A percentile compares a stretch with the other conserved stretches of the same genome.
Conservation (phyloP, 495 filamentous ascomycete species). For the Penicillium canescens region DNA sequence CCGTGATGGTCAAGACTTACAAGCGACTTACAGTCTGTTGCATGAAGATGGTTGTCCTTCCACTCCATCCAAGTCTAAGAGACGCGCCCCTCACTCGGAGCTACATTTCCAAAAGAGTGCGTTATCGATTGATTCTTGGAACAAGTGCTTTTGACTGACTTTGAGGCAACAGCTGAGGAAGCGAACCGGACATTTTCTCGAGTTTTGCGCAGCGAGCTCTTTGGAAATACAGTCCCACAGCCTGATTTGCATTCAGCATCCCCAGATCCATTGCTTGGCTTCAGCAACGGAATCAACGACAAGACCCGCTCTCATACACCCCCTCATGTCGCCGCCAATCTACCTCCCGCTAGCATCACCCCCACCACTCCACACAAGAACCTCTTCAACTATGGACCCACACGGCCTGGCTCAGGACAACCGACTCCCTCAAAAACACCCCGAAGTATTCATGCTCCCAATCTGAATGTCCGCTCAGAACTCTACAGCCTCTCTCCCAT, state of each 20-base stretch:
- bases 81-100: slow-evolving; percentile 84
- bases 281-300: slow-evolving; percentile 60
- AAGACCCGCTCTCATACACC: slow-evolving; percentile 79
- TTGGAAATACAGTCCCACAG: slow-evolving; percentile 86
- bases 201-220: slow-evolving; percentile 86
- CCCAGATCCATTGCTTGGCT: slow-evolving; percentile 61
- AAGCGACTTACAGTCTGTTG: slow-evolving; percentile 85
- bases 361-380: slow-evolving; percentile 97
- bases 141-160: slow-evolving; percentile 37
- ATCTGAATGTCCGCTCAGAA: slow-evolving; percentile 83
- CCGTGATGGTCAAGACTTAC: slow-evolving; percentile 87
- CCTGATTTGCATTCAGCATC: slow-evolving; percentile 65
- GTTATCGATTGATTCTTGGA: slow-evolving; percentile 21
- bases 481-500: slow-evolving; percentile 94
- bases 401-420: slow-evolving; percentile 69
- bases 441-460: slow-evolving; percentile 78
- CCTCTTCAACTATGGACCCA: slow-evolving; percentile 88
- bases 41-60: slow-evolving; percentile 91
- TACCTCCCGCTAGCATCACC: slow-evolving; percentile 70
- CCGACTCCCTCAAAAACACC: slow-evolving; percentile 88
- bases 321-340: slow-evolving; percentile 61
- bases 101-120: slow-evolving; percentile 91
- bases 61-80: slow-evolving; percentile 80
- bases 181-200: slow-evolving; percentile 89
- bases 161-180: slow-evolving; percentile 71